Percentiles rank a stretch among this genome's conserved stretches.
Conservation (phyloP, 1,139 yeast species). For the Geotrichum reessii region DNA sequence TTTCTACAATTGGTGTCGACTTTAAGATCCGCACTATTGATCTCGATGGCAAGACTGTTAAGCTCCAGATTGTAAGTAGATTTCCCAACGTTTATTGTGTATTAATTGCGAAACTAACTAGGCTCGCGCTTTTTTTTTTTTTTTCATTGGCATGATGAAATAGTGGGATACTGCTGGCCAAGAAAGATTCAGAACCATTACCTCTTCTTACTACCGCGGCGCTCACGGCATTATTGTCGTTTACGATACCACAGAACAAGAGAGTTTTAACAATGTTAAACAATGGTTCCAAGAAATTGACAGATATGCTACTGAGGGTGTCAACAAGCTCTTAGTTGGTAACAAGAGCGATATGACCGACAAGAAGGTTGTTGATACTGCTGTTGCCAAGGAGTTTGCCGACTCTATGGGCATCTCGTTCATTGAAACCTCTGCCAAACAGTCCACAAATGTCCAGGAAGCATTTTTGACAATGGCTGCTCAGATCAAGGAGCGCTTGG, state of each 20-base stretch:
- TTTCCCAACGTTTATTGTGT: neutral
- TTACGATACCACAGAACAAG: conserved; percentile 97
- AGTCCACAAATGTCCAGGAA: conserved; percentile 94
- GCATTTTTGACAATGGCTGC: conserved; percentile 98
- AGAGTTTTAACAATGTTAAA: conserved; percentile 92
- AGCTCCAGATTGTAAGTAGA: conserved; percentile 63
- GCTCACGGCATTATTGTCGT: conserved; percentile 98
- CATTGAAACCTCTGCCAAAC: conserved; percentile 93
- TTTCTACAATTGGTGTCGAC: conserved; percentile 96
- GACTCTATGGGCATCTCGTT: conserved; percentile 94
- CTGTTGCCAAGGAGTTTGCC: conserved; percentile 96
- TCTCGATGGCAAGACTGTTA: conserved; percentile 93
- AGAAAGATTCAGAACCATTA: conserved; percentile 95
- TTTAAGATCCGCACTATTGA: conserved; percentile 96
- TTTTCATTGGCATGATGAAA: neutral
- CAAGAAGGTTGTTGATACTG: conserved; percentile 91
- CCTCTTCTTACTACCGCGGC: conserved; percentile 96
- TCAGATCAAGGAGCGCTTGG: conserved; percentile 95
- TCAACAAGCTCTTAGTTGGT: conserved; percentile 91
- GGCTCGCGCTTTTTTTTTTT: too few relatives aligned
- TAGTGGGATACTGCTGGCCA: conserved; percentile 98
- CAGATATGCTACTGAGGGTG: conserved; percentile 97
- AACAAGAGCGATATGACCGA: conserved; percentile 93
- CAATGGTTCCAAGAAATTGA: conserved; percentile 99
- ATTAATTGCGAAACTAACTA: neutral